Percentiles rank a stretch among this genome's conserved stretches.
Conservation (phyloP, 2,329 filamentous ascomycete genomes). For the Camptophora hylomeconis region DNA sequence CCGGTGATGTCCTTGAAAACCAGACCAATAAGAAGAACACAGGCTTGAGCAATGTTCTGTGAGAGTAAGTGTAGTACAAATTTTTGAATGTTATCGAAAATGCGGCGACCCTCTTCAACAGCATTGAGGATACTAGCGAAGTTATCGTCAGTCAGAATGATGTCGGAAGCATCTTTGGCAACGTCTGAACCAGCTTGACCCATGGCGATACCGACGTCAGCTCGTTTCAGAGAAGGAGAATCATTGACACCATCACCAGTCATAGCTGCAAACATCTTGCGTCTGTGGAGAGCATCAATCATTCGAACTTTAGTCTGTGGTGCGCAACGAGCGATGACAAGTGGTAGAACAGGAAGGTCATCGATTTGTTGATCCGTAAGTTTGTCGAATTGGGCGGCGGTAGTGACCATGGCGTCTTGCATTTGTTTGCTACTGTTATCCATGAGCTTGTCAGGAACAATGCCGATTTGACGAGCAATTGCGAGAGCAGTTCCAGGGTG, state of each 20-base stretch:
- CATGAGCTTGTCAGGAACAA: slow-evolving; percentile 52
- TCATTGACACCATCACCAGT: slow-evolving; percentile 81
- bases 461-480: slow-evolving; percentile 67
- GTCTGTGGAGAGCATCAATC: slow-evolving; percentile 6
- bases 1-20: slow-evolving; percentile 60
- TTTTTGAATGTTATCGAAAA: slow-evolving; percentile 69
- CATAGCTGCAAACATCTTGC: slow-evolving; percentile 56
- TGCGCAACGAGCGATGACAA: slow-evolving; percentile 18
- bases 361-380: slow-evolving; percentile 63
- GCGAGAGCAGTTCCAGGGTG: slow-evolving; percentile 66
- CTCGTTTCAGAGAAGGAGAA: slow-evolving; percentile 54
- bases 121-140: slow-evolving; percentile 70
- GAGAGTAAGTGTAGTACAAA: slow-evolving; percentile 69
- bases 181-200: slow-evolving; percentile 64
- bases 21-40: slow-evolving; percentile 65
- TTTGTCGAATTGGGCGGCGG: slow-evolving; percentile 66
- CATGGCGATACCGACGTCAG: slow-evolving; percentile 90
- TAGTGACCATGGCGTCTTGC: slow-evolving; percentile 57
- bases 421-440: slow-evolving; percentile 46
- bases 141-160: slow-evolving; percentile 71
- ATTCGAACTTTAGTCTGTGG: slow-evolving; percentile 9
- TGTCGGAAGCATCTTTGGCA: slow-evolving; percentile 77
- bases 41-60: slow-evolving; percentile 74
- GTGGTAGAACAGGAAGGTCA: slow-evolving; percentile 42
- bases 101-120: slow-evolving; percentile 64